These are phyloP conservation scores for Hypoxylon crocopeplum DNA, from an alignment of 495 filamentous ascomycete genomes.

Conservation along the genomic window DNA sequence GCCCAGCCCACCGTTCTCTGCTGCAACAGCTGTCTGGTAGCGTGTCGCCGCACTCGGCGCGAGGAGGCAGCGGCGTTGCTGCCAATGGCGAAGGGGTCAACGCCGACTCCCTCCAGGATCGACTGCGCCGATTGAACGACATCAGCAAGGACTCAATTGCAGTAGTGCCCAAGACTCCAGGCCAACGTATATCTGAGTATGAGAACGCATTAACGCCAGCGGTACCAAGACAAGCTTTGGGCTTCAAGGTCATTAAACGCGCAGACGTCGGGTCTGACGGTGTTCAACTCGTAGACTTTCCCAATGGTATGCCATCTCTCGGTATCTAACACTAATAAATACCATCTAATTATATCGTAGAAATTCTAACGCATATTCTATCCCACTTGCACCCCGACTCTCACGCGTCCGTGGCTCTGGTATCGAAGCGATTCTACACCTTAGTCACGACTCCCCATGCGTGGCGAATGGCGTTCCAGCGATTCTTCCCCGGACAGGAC, in stretches of 20 bases:
- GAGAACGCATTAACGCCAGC: slow-evolving; percentile 64
- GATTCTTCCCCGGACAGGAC: slow-evolving; percentile 82
- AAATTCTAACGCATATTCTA: slow-evolving; percentile 89
- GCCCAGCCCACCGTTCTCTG: slow-evolving; percentile 36
- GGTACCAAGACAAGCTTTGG: slow-evolving; percentile 53
- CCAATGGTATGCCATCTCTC: slow-evolving; percentile 71
- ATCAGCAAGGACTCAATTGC: slow-evolving; percentile 35
- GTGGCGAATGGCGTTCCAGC: slow-evolving; percentile 87
- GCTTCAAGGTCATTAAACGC: slow-evolving; percentile 69
- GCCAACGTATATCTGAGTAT: slow-evolving; percentile 74
- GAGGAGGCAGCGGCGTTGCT: slow-evolving; percentile 13
- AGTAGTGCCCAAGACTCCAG: slow-evolving; percentile 44
- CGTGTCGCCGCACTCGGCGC: slow-evolving; percentile 40
- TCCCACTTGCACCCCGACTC: slow-evolving; percentile 85
- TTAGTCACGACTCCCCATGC: slow-evolving; percentile 88
- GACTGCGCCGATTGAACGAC: slow-evolving; percentile 50
- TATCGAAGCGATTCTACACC: slow-evolving; percentile 82
- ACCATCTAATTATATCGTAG: slow-evolving; percentile 54
- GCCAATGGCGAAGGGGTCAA: slow-evolving; percentile 38
- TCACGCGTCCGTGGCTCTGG: slow-evolving; percentile 75
- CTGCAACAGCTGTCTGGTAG: slow-evolving; percentile 39
- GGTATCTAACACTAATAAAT: not conserved
- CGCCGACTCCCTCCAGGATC: slow-evolving; percentile 44
- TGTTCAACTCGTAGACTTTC: slow-evolving; percentile 69
- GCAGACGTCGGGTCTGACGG: slow-evolving; percentile 48